Evolutionary conservation across 306 rosid genomes (phyloP).

Genomic region (Corylus heterophylla): DNA sequence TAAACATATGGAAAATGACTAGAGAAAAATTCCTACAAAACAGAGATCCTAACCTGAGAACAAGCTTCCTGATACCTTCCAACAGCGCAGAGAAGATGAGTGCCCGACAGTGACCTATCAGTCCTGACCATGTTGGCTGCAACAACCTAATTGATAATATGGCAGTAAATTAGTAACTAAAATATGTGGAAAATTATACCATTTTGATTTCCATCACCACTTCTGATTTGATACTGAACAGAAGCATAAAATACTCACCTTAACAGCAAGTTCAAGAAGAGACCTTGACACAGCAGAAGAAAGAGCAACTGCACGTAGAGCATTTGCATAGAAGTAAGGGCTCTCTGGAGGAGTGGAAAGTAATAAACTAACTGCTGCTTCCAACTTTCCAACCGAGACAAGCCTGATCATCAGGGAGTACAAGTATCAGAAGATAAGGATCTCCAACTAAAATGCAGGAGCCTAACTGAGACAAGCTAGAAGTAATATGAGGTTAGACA

Average conservation of each 20-base stretch:
- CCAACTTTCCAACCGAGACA: constrained; percentile 86
- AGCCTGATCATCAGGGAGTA: constrained; percentile 58
- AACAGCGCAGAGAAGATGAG: constrained; percentile 98
- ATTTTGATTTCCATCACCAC: constrained; percentile 19
- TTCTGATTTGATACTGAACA: constrained; percentile 27
- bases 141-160: constrained; percentile 62
- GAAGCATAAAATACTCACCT: constrained; percentile 58
- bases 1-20: constrained; percentile 3
- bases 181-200: constrained; percentile 21
- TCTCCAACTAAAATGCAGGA: not conserved
- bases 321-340: constrained; percentile 83
- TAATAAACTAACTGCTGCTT: constrained; percentile 88
- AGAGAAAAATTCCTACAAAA: constrained; percentile 4
- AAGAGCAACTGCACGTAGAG: constrained; percentile 95
- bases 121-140: constrained; percentile 99
- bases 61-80: constrained; percentile 99
- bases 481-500: not conserved
- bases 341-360: constrained; percentile 99
- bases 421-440: not conserved
- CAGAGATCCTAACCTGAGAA: constrained; percentile 74
- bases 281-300: constrained; percentile 93
- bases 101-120: constrained; percentile 93
- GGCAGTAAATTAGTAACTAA: constrained; percentile 10
- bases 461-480: not conserved
- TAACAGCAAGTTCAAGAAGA: constrained; percentile 95